Base-by-base conservation (phyloP, 345 rosid genomes). In the Syzygium jambos region DNA sequence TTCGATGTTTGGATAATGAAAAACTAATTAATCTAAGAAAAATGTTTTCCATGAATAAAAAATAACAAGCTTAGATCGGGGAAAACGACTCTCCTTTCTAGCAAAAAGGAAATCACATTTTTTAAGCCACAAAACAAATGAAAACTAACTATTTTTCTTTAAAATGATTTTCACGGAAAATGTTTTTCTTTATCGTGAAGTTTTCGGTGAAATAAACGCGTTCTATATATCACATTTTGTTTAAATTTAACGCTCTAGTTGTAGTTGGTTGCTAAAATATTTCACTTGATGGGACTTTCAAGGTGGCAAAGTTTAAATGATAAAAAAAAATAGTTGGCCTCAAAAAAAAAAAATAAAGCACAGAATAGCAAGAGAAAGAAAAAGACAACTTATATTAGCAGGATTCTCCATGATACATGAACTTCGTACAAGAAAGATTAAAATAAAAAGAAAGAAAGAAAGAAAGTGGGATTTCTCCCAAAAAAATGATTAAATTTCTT, bases 1-100 rank as follows among this genome's bases (percentile, higher is more conserved):
- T 34, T 3, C 11, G 5, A 6, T 25, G 15, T 59, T 27, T 25
- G 15, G 11, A 30, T 16, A 0, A 23, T 12, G 0, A 68, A 68
- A 68, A 68, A 68, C 46, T 68, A 68, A 19, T 68, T 2, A 3
- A 34, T 34, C 7, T 34, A 68, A 9, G 0, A 34, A 65, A 1
- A 9, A 17, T 5, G 34, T 68, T 68, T 65, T 34, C 2, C 9
- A 68, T 9, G 11, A 21, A 17, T 3, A 0, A 0, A 34, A 34
- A 34, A 17, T 12, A 68, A 68, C 0, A 1, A 1, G 7, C 3
- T n/a, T 63, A 63, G 19, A 9, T 65, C 29, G 8, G 4, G 9
- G 41, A 68, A 68, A 30, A 30, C 0, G 12, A 30, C 78, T 65
- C 17, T 6, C 23, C 17, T 1, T 0, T 55, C 27, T 9, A 6